Base-by-base conservation (phyloP, 352 stramenopile genomes). In the Phytopythium delawarense region DNA sequence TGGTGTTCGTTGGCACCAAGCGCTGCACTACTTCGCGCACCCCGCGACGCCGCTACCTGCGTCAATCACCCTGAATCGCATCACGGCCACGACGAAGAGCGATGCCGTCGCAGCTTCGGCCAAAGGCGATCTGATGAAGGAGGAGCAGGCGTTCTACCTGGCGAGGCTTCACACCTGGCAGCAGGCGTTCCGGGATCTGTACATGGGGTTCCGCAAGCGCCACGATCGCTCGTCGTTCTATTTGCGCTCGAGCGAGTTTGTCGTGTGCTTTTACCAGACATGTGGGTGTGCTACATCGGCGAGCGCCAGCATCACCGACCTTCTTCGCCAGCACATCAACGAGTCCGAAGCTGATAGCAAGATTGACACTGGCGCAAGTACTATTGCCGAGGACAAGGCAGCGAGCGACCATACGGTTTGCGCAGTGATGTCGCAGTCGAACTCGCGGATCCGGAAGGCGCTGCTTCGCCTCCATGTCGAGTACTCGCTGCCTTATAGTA, bases 371-470 rank as follows among this genome's bases (percentile, higher is more conserved):
- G 46, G 64, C 11, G 12, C 50, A 5, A 3, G 12, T 2, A 7
- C 50, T 7, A 53, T 59, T 23, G 56, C 52, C 42, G 32, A n/a
- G 20, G n/a, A 45, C 25, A 54, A 35, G 21, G 0, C 18, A 13
- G 16, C 18, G 59, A 49, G 25, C 56, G 61, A 18, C 44, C 44
- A 30, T 52, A 49, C n/a, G 32, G 25, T 92, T 4, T 76, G 67
- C 42, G 81, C 81, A 20, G 81, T 89, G 25, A 75, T 92, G 64
- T 88, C 81, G 2, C 81, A 89, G 56, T 92, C 83, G 23, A 91
- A 72, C 50, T 73, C 74, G 34, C 69, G 78, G 49, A 67, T 86
- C 32, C 79, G 83, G 16, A 92, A 90, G 66, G 69, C 79, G 12
- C 64, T 92, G 2, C 74, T 84, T n/a, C 72, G 74, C n/a, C 70